Evolutionary conservation across 805 yeast species (phyloP).

Genomic region (Scheffersomyces coipomensis): DNA sequence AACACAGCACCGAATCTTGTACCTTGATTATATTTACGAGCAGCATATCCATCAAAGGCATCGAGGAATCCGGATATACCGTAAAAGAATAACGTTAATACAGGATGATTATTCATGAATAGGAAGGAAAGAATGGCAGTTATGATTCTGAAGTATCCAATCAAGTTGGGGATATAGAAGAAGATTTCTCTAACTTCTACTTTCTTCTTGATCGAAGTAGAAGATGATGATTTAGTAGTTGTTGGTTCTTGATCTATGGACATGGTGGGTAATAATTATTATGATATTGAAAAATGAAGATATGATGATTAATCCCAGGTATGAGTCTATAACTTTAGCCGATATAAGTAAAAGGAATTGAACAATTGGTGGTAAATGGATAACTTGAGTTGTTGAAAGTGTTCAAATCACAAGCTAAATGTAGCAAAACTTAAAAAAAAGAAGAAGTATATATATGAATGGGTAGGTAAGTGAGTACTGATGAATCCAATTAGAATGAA

Average conservation of each 20-base stretch:
- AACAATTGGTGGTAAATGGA: too few species aligned
- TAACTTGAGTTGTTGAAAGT: too few species aligned
- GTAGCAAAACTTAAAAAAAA: too few species aligned
- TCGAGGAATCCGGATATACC: slow-evolving; percentile 88
- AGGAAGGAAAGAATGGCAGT: slow-evolving; percentile 78
- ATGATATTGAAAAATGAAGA: too few species aligned
- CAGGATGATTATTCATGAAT: slow-evolving; percentile 82
- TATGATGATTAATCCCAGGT: too few species aligned
- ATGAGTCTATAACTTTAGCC: too few species aligned
- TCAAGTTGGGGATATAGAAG: slow-evolving; percentile 83
- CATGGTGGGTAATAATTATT: too few species aligned
- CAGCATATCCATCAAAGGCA: slow-evolving; percentile 96
- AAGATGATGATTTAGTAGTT: slow-evolving; percentile 25
- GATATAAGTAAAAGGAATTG: too few species aligned
- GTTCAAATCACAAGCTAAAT: too few species aligned
- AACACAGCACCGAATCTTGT: slow-evolving; percentile 93
- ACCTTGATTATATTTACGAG: slow-evolving; percentile 83
- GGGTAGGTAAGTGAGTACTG: too few species aligned
- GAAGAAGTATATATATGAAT: too few species aligned
- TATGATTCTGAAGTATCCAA: slow-evolving; percentile 83
- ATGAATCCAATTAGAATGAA: too few species aligned
- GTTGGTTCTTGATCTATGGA: background rate
- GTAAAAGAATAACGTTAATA: slow-evolving; percentile 72
- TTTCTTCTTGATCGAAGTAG: background rate
- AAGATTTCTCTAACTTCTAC: slow-evolving; percentile 48